Evolutionary conservation across 1,139 yeast species (phyloP).

Genomic region (Suhomyces terraborum): DNA sequence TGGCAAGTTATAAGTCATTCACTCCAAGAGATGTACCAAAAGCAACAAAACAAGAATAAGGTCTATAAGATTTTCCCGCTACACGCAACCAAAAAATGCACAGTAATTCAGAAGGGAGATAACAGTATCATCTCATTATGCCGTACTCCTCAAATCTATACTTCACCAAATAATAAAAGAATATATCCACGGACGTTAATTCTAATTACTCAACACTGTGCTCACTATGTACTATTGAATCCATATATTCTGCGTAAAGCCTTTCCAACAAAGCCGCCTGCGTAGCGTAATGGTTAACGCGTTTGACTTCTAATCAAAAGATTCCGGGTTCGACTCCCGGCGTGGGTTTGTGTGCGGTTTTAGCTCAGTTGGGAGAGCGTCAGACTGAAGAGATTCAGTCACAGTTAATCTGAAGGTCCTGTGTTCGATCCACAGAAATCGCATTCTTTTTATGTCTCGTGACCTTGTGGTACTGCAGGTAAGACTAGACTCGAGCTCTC

Average conservation of each 20-base stretch:
- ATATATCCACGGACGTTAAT: no score
- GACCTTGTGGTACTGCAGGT: neutral
- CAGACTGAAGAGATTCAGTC: constrained; percentile 36
- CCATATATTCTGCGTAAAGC: neutral
- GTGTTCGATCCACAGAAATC: constrained; percentile 53
- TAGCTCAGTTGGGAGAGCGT: constrained; percentile 35
- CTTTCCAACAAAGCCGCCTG: constrained; percentile 14
- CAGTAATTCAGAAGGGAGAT: no score
- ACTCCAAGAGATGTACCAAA: no score
- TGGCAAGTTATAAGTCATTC: no score
- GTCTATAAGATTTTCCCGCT: no score
- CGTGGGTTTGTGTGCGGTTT: constrained; percentile 19
- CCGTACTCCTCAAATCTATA: no score
- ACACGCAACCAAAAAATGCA: no score
- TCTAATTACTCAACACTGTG: neutral
- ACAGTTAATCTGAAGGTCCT: constrained; percentile 54
- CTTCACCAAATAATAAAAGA: no score
- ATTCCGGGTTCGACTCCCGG: constrained; percentile 23
- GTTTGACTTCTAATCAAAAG: constrained; percentile 21
- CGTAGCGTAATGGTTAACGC: constrained; percentile 23
- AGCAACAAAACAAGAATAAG: no score
- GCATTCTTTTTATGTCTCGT: constrained; percentile 15
- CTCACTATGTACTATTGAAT: no score
- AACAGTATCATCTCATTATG: no score
- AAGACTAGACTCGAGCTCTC: no score